Conservation (phyloP, 768 basidiomycete genomes). For the Lyophyllum decastes region DNA sequence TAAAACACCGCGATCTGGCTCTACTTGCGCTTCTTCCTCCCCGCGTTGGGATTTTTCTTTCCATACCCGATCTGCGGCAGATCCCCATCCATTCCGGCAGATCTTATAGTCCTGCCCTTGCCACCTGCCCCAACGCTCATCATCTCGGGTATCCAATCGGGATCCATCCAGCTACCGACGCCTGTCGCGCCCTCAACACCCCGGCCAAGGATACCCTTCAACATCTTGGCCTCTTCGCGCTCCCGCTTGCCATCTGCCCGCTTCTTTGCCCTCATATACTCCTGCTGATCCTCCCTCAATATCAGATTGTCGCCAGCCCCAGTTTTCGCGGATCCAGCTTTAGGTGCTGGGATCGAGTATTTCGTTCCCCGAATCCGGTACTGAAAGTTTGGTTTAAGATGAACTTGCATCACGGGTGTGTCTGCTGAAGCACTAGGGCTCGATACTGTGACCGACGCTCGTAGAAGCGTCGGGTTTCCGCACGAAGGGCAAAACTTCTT, state of each 20-base stretch:
- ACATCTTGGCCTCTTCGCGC: constrained; percentile 77
- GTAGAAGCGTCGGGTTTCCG: constrained; percentile 87
- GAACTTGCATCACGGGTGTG: constrained; percentile 77
- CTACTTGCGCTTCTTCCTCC: constrained; percentile 63
- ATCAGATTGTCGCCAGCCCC: constrained; percentile 84
- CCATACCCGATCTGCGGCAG: constrained; percentile 89
- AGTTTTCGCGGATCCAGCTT: constrained; percentile 83
- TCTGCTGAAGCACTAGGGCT: constrained; percentile 61
- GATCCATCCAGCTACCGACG: constrained; percentile 89
- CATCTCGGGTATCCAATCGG: constrained; percentile 90
- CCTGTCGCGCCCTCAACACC: constrained; percentile 48
- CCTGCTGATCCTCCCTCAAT: constrained; percentile 88
- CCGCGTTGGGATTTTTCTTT: constrained; percentile 82
- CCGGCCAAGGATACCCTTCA: constrained; percentile 58
- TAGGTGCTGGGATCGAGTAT: constrained; percentile 90
- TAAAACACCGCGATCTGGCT: constrained; percentile 16
- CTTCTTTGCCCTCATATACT: constrained; percentile 84
- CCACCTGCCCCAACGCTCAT: constrained; percentile 65
- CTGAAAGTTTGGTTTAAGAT: constrained; percentile 95
- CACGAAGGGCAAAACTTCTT: constrained; percentile 98
- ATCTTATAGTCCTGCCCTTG: constrained; percentile 61
- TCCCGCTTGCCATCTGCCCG: constrained; percentile 69
- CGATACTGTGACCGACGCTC: constrained; percentile 87
- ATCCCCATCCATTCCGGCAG: constrained; percentile 56
- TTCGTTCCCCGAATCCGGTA: constrained; percentile 89